Conservation (phyloP, 805 yeast species). For the Cyberlindnera meyerae region DNA sequence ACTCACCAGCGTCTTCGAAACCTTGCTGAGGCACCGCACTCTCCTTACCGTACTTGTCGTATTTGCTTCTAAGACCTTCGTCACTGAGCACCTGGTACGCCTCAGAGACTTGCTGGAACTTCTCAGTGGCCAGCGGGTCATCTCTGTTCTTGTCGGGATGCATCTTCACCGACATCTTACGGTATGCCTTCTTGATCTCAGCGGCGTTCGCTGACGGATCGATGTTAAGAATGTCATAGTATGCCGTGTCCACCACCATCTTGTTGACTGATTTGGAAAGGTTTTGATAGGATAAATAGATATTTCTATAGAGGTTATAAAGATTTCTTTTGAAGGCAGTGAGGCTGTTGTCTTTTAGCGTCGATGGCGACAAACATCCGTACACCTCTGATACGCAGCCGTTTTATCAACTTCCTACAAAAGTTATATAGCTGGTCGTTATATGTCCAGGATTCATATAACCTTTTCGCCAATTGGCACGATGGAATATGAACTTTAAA, state of each 20-base stretch:
- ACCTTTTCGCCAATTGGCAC: no score
- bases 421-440: no score
- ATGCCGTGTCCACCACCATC: conserved; percentile 71
- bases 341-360: no score
- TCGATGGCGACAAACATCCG: no score
- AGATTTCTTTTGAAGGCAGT: no score
- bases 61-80: conserved; percentile 55
- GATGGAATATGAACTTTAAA: no score
- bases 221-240: conserved; percentile 65
- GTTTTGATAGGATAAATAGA: no score
- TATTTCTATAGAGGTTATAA: no score
- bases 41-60: conserved; percentile 73
- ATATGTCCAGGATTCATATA: no score
- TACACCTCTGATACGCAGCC: no score
- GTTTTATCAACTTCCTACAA: no score
- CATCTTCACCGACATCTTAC: conserved; percentile 67
- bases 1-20: conserved; percentile 68
- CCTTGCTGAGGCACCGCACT: conserved; percentile 67
- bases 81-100: conserved; percentile 78
- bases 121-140: conserved; percentile 69
- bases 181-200: conserved; percentile 74
- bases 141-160: conserved; percentile 82
- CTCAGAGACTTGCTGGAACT: conserved; percentile 56
- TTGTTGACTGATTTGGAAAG: no score
- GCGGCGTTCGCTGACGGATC: conserved; percentile 52